These are phyloP conservation scores for Avicennia marina DNA, from an alignment of 257 asterid genomes.

Conservation along the genomic window DNA sequence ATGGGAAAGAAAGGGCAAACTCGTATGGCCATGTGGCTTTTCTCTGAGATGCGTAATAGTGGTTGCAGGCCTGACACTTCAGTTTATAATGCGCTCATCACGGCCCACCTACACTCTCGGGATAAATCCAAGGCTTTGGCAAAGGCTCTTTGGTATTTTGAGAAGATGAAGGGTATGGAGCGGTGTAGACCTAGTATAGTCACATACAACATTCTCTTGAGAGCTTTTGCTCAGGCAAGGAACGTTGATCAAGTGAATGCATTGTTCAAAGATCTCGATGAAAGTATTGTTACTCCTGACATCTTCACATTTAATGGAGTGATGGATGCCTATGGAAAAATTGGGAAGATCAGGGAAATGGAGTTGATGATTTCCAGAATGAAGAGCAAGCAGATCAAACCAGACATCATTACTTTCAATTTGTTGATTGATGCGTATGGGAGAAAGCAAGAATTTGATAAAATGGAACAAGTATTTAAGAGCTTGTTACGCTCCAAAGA, in stretches of 20 bases:
- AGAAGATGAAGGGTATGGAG: conserved; percentile 88
- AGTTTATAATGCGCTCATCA: conserved; percentile 81
- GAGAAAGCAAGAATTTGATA: conserved; percentile 80
- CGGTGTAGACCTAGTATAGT: conserved; percentile 74
- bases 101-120: conserved; percentile 86
- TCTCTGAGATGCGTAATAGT: conserved; percentile 95
- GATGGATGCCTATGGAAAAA: conserved; percentile 96
- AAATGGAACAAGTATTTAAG: conserved; percentile 92
- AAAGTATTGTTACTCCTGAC: conserved; percentile 65
- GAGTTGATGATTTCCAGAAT: conserved; percentile 64
- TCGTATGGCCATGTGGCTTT: conserved; percentile 98
- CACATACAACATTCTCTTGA: conserved; percentile 82
- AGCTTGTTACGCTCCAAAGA: conserved; percentile 74
- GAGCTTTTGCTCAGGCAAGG: conserved; percentile 84
- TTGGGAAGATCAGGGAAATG: conserved; percentile 86
- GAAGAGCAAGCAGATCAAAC: conserved; percentile 76
- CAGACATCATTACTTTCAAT: conserved; percentile 78
- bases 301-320: conserved; percentile 84
- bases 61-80: conserved; percentile 94
- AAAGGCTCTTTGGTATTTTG: conserved; percentile 72
- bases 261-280: conserved; percentile 73
- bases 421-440: conserved; percentile 86
- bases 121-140: conserved; percentile 79
- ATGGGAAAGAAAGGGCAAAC: conserved; percentile 97
- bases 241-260: conserved; percentile 61